Evolutionary conservation across 106 monocot genomes (phyloP).

Genomic region (Agapanthus africanus): DNA sequence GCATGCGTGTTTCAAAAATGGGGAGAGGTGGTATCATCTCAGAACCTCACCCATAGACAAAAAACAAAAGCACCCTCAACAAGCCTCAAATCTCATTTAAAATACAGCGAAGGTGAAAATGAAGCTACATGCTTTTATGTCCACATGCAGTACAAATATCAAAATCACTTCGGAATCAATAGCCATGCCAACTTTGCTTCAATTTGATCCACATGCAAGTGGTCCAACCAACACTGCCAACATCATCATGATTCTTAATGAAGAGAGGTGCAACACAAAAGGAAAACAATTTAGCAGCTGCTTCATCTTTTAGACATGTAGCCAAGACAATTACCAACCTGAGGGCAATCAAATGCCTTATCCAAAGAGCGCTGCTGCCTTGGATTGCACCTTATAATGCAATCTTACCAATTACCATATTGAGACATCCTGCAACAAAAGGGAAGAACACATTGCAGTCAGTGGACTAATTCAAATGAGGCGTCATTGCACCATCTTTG

Average conservation of each 20-base stretch:
- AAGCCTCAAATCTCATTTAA: not conserved
- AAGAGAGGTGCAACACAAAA: not conserved
- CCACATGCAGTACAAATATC: not conserved
- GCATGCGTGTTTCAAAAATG: too few species aligned
- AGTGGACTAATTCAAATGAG: not conserved
- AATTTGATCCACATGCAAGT: not conserved
- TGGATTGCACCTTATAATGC: not conserved
- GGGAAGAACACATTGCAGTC: not conserved
- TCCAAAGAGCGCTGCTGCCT: not conserved
- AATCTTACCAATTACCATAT: not conserved
- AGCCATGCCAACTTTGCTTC: not conserved
- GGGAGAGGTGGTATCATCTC: not conserved
- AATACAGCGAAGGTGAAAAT: not conserved
- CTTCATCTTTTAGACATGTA: not conserved
- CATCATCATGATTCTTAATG: not conserved
- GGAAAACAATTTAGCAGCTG: not conserved
- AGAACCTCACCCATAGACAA: not conserved
- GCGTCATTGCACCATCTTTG: not conserved
- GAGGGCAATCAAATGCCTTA: not conserved
- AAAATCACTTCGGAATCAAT: not conserved
- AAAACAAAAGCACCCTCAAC: too few species aligned
- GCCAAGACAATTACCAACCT: constrained; percentile 2
- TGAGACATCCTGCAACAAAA: not conserved
- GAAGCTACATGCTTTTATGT: too few species aligned
- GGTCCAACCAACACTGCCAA: not conserved